Conservation (phyloP, 306 rosid species). For the Casuarina cunninghamiana region DNA sequence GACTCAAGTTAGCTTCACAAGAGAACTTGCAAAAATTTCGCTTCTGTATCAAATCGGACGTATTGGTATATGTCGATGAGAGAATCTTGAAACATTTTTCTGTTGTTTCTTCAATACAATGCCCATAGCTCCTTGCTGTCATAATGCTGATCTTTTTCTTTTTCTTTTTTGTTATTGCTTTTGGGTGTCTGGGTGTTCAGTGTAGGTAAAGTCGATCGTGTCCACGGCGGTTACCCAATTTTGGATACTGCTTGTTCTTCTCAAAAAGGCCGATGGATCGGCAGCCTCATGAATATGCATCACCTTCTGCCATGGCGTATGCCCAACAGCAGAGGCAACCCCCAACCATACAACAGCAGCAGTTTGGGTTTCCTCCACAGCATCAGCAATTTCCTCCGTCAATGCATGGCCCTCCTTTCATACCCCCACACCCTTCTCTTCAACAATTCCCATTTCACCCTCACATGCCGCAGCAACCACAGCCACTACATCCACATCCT, state of each 20-base stretch:
- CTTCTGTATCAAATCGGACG: background rate
- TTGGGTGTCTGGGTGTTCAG: background rate
- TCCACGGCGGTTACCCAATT: constrained; percentile 1
- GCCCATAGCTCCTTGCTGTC: background rate
- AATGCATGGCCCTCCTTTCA: constrained; percentile 78
- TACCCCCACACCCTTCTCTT: constrained; percentile 73
- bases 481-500: constrained; percentile 61
- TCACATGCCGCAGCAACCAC: constrained; percentile 59
- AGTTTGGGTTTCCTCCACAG: constrained; percentile 81
- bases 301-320: constrained; percentile 81
- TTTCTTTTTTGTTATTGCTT: background rate
- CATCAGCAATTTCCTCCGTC: constrained; percentile 83
- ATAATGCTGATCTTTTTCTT: background rate
- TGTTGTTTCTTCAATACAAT: background rate
- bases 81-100: background rate
- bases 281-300: constrained; percentile 78
- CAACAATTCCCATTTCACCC: constrained; percentile 79
- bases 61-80: background rate
- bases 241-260: constrained; percentile 4
- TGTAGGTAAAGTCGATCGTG: background rate
- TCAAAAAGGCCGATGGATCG: constrained; percentile 59
- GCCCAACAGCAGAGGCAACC: constrained; percentile 81
- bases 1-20: background rate
- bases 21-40: background rate
- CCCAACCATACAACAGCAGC: constrained; percentile 63